phyloP scores from a whole-genome alignment of 2,329 filamentous ascomycete species.

The Teratosphaeria viscida region DNA sequence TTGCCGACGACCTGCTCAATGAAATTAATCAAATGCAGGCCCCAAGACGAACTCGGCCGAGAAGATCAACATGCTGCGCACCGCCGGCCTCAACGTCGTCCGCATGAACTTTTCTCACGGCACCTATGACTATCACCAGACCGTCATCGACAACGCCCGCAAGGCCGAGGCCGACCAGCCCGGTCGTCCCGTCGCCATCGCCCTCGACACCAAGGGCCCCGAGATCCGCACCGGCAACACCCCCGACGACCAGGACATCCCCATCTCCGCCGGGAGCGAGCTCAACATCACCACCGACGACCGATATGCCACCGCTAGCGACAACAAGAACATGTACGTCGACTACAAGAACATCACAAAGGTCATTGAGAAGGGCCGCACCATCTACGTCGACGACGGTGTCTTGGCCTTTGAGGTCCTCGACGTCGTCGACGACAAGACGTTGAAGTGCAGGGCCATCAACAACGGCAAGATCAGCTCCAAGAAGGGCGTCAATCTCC shows the following conservation, averaged over 20 bases:
- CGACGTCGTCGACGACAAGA: slow-evolving; percentile 79
- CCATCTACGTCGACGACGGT: slow-evolving; percentile 97
- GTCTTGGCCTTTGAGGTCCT: slow-evolving; percentile 94
- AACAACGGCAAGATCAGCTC: slow-evolving; percentile 99
- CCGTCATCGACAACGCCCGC: slow-evolving; percentile 91
- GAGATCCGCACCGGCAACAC: slow-evolving; percentile 80
- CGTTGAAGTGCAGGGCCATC: slow-evolving; percentile 70
- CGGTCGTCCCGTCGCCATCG: slow-evolving; percentile 89
- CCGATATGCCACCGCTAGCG: slow-evolving; percentile 70
- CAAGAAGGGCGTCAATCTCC: slow-evolving; percentile 98
- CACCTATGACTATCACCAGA: slow-evolving; percentile 93
- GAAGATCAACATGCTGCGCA: slow-evolving; percentile 87
- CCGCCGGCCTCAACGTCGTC: slow-evolving; percentile 87
- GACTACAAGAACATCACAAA: slow-evolving; percentile 99
- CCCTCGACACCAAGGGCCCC: slow-evolving; percentile 75
- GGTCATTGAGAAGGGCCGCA: slow-evolving; percentile 81
- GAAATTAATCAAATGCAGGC: slow-evolving; percentile 30
- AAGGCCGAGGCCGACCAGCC: slow-evolving; percentile 66
- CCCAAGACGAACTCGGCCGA: slow-evolving; percentile 98
- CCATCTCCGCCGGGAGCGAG: slow-evolving; percentile 71
- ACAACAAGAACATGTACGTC: slow-evolving; percentile 94
- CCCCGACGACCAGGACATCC: slow-evolving; percentile 58
- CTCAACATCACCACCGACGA: slow-evolving; percentile 97
- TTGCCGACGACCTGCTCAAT: not conserved
- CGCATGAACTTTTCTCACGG: slow-evolving; percentile 99